Conservation (phyloP, 164 flowering plant genomes). For the Piper betle region DNA sequence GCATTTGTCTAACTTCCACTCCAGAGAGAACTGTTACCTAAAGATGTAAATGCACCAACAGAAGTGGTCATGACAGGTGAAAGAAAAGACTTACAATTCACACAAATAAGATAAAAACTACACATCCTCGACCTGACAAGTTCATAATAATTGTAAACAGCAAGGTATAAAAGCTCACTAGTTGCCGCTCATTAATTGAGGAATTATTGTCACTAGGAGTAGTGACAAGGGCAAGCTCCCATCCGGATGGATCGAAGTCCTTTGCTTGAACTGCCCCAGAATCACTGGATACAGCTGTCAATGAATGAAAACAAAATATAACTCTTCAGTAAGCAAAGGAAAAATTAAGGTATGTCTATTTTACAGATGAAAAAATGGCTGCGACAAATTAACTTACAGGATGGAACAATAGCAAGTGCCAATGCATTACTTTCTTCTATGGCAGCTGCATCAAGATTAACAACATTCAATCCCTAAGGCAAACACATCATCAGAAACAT, state of each 20-base stretch:
- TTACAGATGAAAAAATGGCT: neutral
- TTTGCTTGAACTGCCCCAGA: constrained; percentile 31
- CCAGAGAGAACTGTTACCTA: too few species aligned
- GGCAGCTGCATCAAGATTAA: constrained; percentile 46
- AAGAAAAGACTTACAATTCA: neutral
- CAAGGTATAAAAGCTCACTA: constrained; percentile 36
- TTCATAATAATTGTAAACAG: neutral
- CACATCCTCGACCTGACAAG: neutral
- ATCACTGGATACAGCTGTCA: constrained; percentile 23
- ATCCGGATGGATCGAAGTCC: constrained; percentile 80
- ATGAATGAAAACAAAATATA: neutral
- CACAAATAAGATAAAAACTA: neutral
- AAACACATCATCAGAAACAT: neutral
- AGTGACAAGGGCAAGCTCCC: constrained; percentile 98
- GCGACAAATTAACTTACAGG: constrained; percentile 26
- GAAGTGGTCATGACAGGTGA: too few species aligned
- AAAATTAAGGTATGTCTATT: neutral
- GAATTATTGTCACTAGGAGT: constrained; percentile 69
- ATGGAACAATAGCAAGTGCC: constrained; percentile 82
- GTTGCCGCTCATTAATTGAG: constrained; percentile 58
- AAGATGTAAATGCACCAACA: too few species aligned
- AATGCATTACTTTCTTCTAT: constrained; percentile 88
- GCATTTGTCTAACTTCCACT: too few species aligned
- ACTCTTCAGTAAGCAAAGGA: neutral
- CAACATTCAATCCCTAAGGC: constrained; percentile 53